Conservation (phyloP, 2,329 filamentous ascomycete genomes). For the Aspergillus bombycis region DNA sequence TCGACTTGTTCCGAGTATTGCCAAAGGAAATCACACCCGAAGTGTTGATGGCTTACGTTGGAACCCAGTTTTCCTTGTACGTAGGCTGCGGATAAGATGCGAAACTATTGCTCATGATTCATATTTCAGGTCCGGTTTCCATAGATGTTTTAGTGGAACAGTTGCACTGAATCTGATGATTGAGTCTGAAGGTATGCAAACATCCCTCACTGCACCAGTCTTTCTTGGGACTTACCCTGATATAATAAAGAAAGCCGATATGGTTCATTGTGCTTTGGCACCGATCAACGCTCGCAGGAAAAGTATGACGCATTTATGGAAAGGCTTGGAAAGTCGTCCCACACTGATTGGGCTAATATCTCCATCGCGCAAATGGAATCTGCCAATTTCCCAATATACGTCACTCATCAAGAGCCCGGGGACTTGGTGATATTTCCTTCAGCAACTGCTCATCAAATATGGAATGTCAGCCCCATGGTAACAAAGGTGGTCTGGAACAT, state of each 20-base stretch:
- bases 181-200: conserved; percentile 32
- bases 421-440: conserved; percentile 42
- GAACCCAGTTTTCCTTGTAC: conserved; percentile 36
- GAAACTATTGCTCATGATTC: neutral
- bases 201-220: neutral
- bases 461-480: conserved; percentile 38
- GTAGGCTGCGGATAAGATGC: neutral
- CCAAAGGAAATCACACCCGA: conserved; percentile 38
- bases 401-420: conserved; percentile 36
- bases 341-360: conserved; percentile 40
- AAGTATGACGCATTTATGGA: conserved; percentile 40
- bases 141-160: conserved; percentile 42
- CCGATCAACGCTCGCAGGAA: conserved; percentile 36
- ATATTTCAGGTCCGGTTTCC: conserved; percentile 36
- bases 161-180: conserved; percentile 39
- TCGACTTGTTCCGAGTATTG: conserved; percentile 40
- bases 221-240: conserved; percentile 1
- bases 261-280: conserved; percentile 36
- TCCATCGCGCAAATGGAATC: conserved; percentile 30
- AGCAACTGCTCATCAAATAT: conserved; percentile 42
- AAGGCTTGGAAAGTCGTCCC: conserved; percentile 35
- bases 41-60: conserved; percentile 43
- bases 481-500: conserved; percentile 44
- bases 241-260: conserved; percentile 24
- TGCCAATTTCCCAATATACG: conserved; percentile 42